These are phyloP conservation scores for Oleoguttula mirabilis DNA, from an alignment of 495 filamentous ascomycete genomes.

Conservation along the genomic window DNA sequence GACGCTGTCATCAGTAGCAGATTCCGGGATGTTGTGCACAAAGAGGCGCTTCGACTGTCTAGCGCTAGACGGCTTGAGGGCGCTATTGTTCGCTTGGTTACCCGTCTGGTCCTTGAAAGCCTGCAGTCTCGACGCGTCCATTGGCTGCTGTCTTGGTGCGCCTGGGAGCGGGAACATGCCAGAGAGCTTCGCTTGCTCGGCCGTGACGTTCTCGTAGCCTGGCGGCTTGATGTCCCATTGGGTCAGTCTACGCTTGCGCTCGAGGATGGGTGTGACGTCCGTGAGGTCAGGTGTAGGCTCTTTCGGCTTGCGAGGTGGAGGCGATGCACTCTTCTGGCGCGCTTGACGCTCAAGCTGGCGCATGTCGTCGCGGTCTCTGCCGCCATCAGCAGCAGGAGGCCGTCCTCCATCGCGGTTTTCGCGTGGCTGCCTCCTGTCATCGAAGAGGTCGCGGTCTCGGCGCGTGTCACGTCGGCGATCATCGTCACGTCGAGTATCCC, in stretches of 20 bases:
- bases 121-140: conserved; percentile 90
- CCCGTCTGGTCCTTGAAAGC: conserved; percentile 88
- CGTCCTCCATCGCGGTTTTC: conserved; percentile 5
- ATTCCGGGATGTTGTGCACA: conserved; percentile 63
- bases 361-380: conserved; percentile 36
- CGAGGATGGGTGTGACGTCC: conserved; percentile 60
- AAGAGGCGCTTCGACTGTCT: conserved; percentile 87
- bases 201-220: conserved; percentile 96
- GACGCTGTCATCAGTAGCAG: conserved; percentile 56
- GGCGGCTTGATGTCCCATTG: conserved; percentile 99
- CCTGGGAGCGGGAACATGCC: conserved; percentile 97
- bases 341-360: conserved; percentile 40
- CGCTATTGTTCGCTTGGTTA: conserved; percentile 57
- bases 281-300: conserved; percentile 95
- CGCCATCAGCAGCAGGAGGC: conserved; percentile 10
- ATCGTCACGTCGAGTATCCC: conserved; percentile 49
- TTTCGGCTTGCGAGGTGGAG: conserved; percentile 66
- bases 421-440: conserved; percentile 32
- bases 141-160: conserved; percentile 86
- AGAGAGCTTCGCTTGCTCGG: conserved; percentile 97
- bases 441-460: conserved; percentile 26
- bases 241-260: conserved; percentile 79
- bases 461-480: conserved; percentile 48
- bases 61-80: conserved; percentile 83
- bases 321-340: conserved; percentile 63